Conservation (phyloP, 2,329 filamentous ascomycete genomes). For the Aspergillus cejpii region DNA sequence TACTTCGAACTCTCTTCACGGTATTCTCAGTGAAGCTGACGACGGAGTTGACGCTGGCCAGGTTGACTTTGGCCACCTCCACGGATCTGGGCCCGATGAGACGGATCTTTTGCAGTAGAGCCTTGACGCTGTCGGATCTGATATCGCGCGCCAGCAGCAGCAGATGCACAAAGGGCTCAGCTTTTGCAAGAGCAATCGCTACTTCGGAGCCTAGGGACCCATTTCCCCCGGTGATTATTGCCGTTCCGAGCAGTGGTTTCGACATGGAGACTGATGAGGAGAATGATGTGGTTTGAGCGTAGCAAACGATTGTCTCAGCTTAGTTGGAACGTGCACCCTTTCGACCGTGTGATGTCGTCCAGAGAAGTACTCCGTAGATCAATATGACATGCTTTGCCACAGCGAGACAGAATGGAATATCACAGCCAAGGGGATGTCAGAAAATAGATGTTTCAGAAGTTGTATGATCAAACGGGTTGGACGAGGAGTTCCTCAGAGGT, state of each 20-base stretch:
- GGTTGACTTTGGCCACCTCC: constrained; percentile 27
- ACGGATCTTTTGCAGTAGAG: constrained; percentile 25
- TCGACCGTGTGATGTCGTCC: no score
- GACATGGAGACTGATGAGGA: constrained; percentile 19
- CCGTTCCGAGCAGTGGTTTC: constrained; percentile 31
- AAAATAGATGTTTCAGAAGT: not conserved
- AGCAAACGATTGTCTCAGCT: no score
- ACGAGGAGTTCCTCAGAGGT: no score
- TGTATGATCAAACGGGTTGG: not conserved
- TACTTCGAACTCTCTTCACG: constrained; percentile 28
- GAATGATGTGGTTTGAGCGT: not conserved
- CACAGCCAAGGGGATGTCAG: not conserved
- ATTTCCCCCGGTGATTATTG: constrained; percentile 35
- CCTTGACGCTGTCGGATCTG: constrained; percentile 24
- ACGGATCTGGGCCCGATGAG: constrained; percentile 31
- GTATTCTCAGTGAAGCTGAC: constrained; percentile 27
- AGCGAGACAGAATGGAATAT: not conserved
- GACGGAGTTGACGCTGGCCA: constrained; percentile 30
- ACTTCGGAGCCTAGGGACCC: constrained; percentile 33
- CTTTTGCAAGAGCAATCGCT: constrained; percentile 31
- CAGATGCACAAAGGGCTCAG: constrained; percentile 33
- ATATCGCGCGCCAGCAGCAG: constrained; percentile 29
- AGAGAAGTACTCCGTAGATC: no score
- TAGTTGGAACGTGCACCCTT: no score
- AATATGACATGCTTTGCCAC: not conserved